These are phyloP conservation scores for Cordyceps tenuipes DNA, from an alignment of 2,329 filamentous ascomycete species.

Conservation along the genomic window DNA sequence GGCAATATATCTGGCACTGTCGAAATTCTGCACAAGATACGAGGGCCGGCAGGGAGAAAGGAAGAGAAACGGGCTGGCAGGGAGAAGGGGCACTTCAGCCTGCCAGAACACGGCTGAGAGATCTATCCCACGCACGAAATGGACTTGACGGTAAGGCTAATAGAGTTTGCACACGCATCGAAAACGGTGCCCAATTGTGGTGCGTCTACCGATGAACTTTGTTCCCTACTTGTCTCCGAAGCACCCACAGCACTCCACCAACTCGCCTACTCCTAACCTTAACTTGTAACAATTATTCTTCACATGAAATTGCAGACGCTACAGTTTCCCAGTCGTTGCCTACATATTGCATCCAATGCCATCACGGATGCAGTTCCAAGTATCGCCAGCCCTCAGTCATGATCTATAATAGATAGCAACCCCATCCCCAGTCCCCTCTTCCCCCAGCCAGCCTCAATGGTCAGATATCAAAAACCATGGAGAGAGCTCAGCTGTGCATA, in stretches of 20 bases:
- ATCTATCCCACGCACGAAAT: not conserved
- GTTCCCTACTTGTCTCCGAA: not conserved
- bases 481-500: not conserved
- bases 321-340: too few species aligned
- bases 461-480: not conserved
- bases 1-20: not conserved
- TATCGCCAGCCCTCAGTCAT: too few species aligned
- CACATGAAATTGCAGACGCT: too few species aligned
- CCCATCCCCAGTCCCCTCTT: too few species aligned
- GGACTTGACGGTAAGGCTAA: not conserved
- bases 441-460: not conserved
- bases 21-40: not conserved
- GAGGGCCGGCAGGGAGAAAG: not conserved
- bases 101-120: not conserved
- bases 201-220: not conserved
- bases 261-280: too few species aligned
- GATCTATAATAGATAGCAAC: too few species aligned
- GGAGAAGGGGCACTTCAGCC: not conserved
- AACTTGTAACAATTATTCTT: too few species aligned
- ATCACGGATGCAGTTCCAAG: too few species aligned
- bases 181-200: not conserved
- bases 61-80: too few species aligned
- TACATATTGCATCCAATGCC: too few species aligned
- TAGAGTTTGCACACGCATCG: not conserved
- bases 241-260: too few species aligned